A percentile compares a stretch with the other conserved stretches of the same genome.
phyloP scores from a whole-genome alignment of 2,329 filamentous ascomycete genomes.

The Paradendryphiella salina region DNA sequence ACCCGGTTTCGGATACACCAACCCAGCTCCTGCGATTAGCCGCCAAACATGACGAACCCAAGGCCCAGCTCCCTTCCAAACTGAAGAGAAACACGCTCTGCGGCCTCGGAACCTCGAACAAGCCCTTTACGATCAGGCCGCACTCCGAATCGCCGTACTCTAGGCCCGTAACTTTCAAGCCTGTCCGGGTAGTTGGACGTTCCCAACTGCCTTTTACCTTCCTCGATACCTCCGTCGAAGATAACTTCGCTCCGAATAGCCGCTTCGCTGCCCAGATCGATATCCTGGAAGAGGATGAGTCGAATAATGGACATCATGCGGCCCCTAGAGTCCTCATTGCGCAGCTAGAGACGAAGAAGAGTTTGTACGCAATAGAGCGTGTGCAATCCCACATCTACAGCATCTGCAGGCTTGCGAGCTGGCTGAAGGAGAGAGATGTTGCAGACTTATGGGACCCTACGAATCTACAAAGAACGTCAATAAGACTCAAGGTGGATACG shows the following conservation, averaged over 20 bases:
- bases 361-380: slow-evolving; percentile 78
- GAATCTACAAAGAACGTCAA: slow-evolving; percentile 56
- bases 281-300: slow-evolving; percentile 33
- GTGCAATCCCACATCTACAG: slow-evolving; percentile 65
- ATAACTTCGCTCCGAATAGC: slow-evolving; percentile 30
- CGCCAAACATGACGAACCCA: slow-evolving; percentile 32
- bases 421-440: slow-evolving; percentile 65
- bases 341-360: slow-evolving; percentile 57
- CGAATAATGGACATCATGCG: slow-evolving; percentile 2
- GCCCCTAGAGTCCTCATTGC: slow-evolving; percentile 41
- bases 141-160: slow-evolving; percentile 36
- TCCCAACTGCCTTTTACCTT: slow-evolving; percentile 46
- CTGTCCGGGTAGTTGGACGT: slow-evolving; percentile 42
- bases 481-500: slow-evolving; percentile 55
- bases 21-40: slow-evolving; percentile 29
- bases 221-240: slow-evolving; percentile 38
- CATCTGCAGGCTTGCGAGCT: slow-evolving; percentile 68
- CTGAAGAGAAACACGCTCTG: slow-evolving; percentile 38
- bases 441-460: slow-evolving; percentile 32
- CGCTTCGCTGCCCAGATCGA: slow-evolving; percentile 44
- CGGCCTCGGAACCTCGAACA: slow-evolving; percentile 32
- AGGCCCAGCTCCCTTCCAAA: slow-evolving; percentile 34
- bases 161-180: slow-evolving; percentile 38
- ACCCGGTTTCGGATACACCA: slow-evolving; percentile 23
- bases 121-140: slow-evolving; percentile 40